A percentile compares a stretch with the other conserved stretches of the same genome.
These are phyloP conservation scores for Xerocomellus amylosporus DNA, from an alignment of 768 basidiomycete species.

Conservation along the genomic window DNA sequence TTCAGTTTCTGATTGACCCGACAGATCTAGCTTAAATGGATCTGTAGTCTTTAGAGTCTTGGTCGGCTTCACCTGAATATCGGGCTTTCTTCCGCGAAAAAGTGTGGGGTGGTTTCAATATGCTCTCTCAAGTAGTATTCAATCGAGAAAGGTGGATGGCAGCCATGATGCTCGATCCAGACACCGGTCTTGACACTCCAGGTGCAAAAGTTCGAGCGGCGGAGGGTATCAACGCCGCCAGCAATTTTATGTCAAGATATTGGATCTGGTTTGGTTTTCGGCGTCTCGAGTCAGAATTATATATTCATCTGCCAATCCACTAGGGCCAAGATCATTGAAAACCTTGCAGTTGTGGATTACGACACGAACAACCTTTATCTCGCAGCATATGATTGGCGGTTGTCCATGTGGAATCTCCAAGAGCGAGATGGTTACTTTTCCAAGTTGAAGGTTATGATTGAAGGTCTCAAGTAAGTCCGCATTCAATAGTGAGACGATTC, in stretches of 20 bases:
- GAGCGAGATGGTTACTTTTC: slow-evolving; percentile 89
- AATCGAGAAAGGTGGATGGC: slow-evolving; percentile 88
- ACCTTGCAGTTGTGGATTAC: slow-evolving; percentile 89
- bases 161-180: slow-evolving; percentile 86
- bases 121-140: slow-evolving; percentile 81
- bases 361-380: slow-evolving; percentile 86
- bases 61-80: slow-evolving; percentile 86
- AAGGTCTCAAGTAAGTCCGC: slow-evolving; percentile 62
- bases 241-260: slow-evolving; percentile 83
- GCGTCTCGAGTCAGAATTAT: not conserved
- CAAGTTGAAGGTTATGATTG: slow-evolving; percentile 75
- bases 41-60: slow-evolving; percentile 80
- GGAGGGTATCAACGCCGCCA: slow-evolving; percentile 89
- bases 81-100: slow-evolving; percentile 91
- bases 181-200: slow-evolving; percentile 87
- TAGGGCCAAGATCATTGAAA: slow-evolving; percentile 92
- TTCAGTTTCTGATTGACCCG: not conserved
- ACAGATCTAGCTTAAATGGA: not conserved
- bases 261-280: slow-evolving; percentile 77
- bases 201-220: slow-evolving; percentile 86
- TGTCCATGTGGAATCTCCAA: slow-evolving; percentile 89
- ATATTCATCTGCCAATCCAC: not conserved
- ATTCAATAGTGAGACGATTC: not conserved
- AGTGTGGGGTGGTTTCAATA: slow-evolving; percentile 73
- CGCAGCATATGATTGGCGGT: slow-evolving; percentile 88